Percentiles rank a stretch among this genome's conserved stretches.
Conservation (phyloP, 2,329 filamentous ascomycete genomes). For the Beauveria pseudobassiana region DNA sequence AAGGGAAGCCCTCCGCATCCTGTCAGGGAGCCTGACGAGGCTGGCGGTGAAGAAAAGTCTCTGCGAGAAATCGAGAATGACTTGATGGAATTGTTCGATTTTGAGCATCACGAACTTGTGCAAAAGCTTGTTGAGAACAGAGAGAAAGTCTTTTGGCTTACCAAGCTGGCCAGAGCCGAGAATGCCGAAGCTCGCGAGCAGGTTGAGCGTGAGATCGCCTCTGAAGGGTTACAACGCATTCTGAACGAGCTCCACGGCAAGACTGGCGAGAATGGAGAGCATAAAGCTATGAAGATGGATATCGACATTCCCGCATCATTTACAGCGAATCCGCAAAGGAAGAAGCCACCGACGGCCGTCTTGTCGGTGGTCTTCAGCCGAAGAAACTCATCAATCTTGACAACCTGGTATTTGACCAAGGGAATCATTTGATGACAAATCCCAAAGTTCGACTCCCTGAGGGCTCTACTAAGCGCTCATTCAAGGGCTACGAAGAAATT, state of each 20-base stretch:
- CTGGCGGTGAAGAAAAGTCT: constrained; percentile 71
- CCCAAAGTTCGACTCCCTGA: constrained; percentile 88
- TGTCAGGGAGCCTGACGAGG: constrained; percentile 64
- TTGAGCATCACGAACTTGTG: constrained; percentile 89
- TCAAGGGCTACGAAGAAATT: constrained; percentile 98
- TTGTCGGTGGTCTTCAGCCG: constrained; percentile 79
- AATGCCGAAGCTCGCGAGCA: constrained; percentile 67
- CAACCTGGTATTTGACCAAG: constrained; percentile 93
- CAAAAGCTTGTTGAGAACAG: constrained; percentile 85
- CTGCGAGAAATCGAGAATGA: constrained; percentile 96
- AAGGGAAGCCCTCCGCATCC: constrained; percentile 70
- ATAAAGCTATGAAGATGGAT: constrained; percentile 83
- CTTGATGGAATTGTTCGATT: constrained; percentile 96
- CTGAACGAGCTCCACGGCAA: constrained; percentile 82
- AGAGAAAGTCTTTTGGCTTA: constrained; percentile 94
- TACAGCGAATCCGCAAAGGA: constrained; percentile 37
- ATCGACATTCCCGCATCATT: constrained; percentile 65
- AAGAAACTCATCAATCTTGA: constrained; percentile 86
- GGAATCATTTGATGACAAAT: constrained; percentile 99
- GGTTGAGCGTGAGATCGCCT: constrained; percentile 85
- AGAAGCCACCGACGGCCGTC: constrained; percentile 56
- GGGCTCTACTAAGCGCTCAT: constrained; percentile 88
- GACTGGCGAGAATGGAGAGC: constrained; percentile 44
- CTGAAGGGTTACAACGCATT: constrained; percentile 78
- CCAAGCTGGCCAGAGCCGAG: constrained; percentile 74